Base-by-base conservation (phyloP, 805 yeast genomes). In the Suhomyces sp. region DNA sequence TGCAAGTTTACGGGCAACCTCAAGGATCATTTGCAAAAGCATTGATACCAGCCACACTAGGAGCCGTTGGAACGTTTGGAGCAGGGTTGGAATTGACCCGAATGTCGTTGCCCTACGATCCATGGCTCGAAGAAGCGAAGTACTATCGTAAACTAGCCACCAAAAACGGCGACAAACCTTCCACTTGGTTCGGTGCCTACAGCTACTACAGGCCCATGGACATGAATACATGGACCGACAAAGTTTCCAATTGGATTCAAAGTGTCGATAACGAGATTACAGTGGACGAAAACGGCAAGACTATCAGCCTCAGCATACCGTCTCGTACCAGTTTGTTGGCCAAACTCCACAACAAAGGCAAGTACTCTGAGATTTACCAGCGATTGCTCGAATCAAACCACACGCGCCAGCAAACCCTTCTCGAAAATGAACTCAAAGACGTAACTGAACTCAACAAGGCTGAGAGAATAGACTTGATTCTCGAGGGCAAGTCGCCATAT, bases 121-220 rank as follows among this genome's bases (percentile, higher is more conserved):
- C 92, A 8, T 87, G 92, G 92, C 75, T 68, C 24, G 89, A 83
- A 31, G 90, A 87, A 61, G 88, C 90, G 2, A 74, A 67, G 46
- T 60, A 63, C 15, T 86, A 83, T 33, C 78, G 90, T 38, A 69
- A 68, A 17, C 64, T 76, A 53, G 87, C 86, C 1, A 70, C 69
- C 27, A 69, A 73, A 46, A 73, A 72, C 46, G 84, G 87, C 5
- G 72, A 73, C 51, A 70, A 69, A 33, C 78, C 81, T 2, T 77
- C 78, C 45, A 72, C 76, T 67, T 87, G 91, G 91, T 84, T 80
- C 64, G 92, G 92, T 0, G 89, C 90, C 4, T 66, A 73, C 55
- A 77, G 78, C 40, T 79, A 77, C 64, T 76, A 71, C 52, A 72
- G 68, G 44, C 87, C 90, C 3, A 80, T 85, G 83, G 57, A 62